A percentile compares a stretch with the other conserved stretches of the same genome.
Conservation (phyloP, 2,329 filamentous ascomycete genomes). For the Emydomyces testavorans region DNA sequence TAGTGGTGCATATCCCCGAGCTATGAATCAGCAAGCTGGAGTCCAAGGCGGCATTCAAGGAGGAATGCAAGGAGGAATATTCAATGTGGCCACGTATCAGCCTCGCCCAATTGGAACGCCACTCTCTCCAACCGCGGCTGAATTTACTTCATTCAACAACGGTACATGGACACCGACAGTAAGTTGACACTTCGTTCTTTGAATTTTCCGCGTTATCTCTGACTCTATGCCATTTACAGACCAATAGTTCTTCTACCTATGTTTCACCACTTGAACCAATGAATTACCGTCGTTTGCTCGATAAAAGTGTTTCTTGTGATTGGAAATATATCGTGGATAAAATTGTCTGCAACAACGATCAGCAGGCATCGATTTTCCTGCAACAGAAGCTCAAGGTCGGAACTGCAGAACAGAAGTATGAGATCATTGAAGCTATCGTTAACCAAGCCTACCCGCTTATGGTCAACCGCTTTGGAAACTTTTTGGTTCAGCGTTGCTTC, state of each 20-base stretch:
- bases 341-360: slow-evolving; percentile 98
- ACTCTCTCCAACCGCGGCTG: slow-evolving; percentile 60
- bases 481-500: slow-evolving; percentile 95
- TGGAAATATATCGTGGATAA: slow-evolving; percentile 99
- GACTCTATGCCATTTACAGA: slow-evolving; percentile 29
- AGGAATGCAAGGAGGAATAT: slow-evolving; percentile 28
- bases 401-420: slow-evolving; percentile 87
- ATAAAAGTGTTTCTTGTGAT: slow-evolving; percentile 93
- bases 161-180: slow-evolving; percentile 37
- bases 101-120: slow-evolving; percentile 52
- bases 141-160: slow-evolving; percentile 49
- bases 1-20: slow-evolving; percentile 21
- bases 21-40: slow-evolving; percentile 24
- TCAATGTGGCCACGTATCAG: slow-evolving; percentile 36
- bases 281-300: slow-evolving; percentile 89
- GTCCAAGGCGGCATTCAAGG: slow-evolving; percentile 26
- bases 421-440: slow-evolving; percentile 93
- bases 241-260: slow-evolving; percentile 55
- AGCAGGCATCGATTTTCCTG: slow-evolving; percentile 96
- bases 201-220: slow-evolving; percentile 17
- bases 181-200: slow-evolving; percentile 32
- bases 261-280: slow-evolving; percentile 79
- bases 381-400: slow-evolving; percentile 98
- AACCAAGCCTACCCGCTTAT: slow-evolving; percentile 89
- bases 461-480: slow-evolving; percentile 98